These are phyloP conservation scores for Chalara sp. DNA, from an alignment of 2,329 filamentous ascomycete species.

Conservation along the genomic window DNA sequence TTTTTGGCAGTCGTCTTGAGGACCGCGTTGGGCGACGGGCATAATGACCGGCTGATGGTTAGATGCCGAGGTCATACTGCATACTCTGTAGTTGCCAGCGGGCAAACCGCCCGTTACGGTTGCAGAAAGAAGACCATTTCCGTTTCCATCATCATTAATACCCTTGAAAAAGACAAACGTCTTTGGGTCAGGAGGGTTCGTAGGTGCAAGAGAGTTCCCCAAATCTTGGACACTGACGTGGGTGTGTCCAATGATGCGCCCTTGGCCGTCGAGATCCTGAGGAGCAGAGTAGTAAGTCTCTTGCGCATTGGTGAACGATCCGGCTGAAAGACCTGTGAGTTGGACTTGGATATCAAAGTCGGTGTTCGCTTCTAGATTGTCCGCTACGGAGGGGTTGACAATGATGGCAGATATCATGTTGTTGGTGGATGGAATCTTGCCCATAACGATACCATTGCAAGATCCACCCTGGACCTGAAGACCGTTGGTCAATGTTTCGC, in stretches of 20 bases:
- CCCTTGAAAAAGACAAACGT: conserved; percentile 35
- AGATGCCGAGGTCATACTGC: conserved; percentile 33
- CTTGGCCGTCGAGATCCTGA: conserved; percentile 25
- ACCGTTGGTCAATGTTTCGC: conserved; percentile 48
- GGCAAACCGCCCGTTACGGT: conserved; percentile 33
- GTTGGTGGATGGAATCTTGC: conserved; percentile 23
- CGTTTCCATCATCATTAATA: conserved; percentile 34
- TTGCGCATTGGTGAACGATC: conserved; percentile 32
- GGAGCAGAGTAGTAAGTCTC: conserved; percentile 33
- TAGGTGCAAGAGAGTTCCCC: conserved; percentile 26
- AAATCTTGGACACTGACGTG: conserved; percentile 33
- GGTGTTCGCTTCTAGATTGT: conserved; percentile 7
- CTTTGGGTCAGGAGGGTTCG: conserved; percentile 23
- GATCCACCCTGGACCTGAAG: conserved; percentile 49
- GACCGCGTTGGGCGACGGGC: conserved; percentile 37
- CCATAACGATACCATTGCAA: conserved; percentile 42
- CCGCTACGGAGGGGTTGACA: conserved; percentile 16
- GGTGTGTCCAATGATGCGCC: conserved; percentile 31
- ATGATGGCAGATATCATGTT: conserved; percentile 27
- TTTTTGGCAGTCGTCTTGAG: conserved; percentile 39
- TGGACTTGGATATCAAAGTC: conserved; percentile 29
- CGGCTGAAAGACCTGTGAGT: conserved; percentile 28
- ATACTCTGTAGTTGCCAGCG: conserved; percentile 36
- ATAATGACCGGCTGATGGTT: conserved; percentile 38
- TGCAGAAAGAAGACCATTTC: conserved; percentile 31